Evolutionary conservation across 2,329 filamentous ascomycete species (phyloP).

Genomic region (Zasmidium angulare): DNA sequence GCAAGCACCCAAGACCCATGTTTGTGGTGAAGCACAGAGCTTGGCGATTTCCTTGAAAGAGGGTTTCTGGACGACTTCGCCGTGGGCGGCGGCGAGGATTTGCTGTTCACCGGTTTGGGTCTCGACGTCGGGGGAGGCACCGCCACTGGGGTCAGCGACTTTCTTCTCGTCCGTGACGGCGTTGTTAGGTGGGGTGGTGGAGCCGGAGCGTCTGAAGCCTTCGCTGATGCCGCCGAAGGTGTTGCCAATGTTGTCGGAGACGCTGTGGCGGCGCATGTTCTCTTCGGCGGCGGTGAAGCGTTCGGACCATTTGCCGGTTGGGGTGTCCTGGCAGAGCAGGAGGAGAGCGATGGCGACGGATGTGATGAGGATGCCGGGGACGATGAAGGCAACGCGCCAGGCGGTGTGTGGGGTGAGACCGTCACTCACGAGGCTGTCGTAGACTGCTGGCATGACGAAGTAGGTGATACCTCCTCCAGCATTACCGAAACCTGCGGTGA

Average conservation of each 20-base stretch:
- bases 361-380: slow-evolving; percentile 54
- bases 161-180: slow-evolving; percentile 40
- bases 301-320: slow-evolving; percentile 76
- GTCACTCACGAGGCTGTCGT: slow-evolving; percentile 36
- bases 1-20: slow-evolving; percentile 51
- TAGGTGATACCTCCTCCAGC: slow-evolving; percentile 88
- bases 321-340: slow-evolving; percentile 67
- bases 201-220: slow-evolving; percentile 27
- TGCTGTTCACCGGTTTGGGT: slow-evolving; percentile 51
- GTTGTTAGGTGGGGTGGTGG: slow-evolving; percentile 33
- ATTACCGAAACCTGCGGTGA: slow-evolving; percentile 84
- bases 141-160: slow-evolving; percentile 38
- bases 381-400: slow-evolving; percentile 82
- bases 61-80: slow-evolving; percentile 64
- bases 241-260: slow-evolving; percentile 46
- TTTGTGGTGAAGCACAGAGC: slow-evolving; percentile 62
- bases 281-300: slow-evolving; percentile 60
- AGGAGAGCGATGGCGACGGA: slow-evolving; percentile 16
- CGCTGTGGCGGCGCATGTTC: slow-evolving; percentile 51
- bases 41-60: slow-evolving; percentile 59
- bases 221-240: slow-evolving; percentile 54
- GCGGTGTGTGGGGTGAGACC: slow-evolving; percentile 57
- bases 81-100: slow-evolving; percentile 56
- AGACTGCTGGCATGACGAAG: slow-evolving; percentile 89
- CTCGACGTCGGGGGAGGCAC: slow-evolving; percentile 35